These are phyloP conservation scores for Porcisia hertigi DNA, from an alignment of 208 protist genomes.

Conservation along the genomic window DNA sequence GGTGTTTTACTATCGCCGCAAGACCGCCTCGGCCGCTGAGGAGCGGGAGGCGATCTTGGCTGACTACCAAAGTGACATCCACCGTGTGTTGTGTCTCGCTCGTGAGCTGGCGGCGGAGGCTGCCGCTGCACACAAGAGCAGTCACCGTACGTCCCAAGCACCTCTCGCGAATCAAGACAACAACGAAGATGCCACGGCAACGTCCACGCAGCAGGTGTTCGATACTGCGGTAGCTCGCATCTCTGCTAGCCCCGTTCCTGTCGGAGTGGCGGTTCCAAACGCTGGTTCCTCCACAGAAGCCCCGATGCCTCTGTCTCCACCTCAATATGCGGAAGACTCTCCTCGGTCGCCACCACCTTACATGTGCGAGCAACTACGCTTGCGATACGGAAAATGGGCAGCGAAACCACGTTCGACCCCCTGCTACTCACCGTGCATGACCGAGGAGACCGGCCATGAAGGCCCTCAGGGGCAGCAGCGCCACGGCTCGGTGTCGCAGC, in stretches of 20 bases:
- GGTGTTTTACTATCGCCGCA: constrained; percentile 30
- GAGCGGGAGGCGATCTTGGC: constrained; percentile 14
- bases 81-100: constrained; percentile 14
- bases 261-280: background rate
- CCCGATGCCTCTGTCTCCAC: background rate
- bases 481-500: background rate
- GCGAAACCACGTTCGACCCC: background rate
- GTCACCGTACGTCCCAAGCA: too few relatives aligned
- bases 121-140: background rate
- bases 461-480: background rate
- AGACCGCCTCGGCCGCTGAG: constrained; percentile 13
- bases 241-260: background rate
- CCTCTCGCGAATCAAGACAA: too few relatives aligned
- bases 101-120: constrained; percentile 19
- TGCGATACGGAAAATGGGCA: constrained; percentile 5
- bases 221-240: constrained; percentile 2
- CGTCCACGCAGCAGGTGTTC: background rate
- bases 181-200: background rate
- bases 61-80: constrained; percentile 30
- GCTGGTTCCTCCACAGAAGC: background rate
- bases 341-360: background rate
- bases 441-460: background rate
- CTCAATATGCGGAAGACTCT: background rate
- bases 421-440: background rate
- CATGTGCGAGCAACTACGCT: background rate